Evolutionary conservation across 345 rosid genomes (phyloP), one percentile per base, ranked within the genome.

Genomic region (Sisymbrium irio): DNA sequence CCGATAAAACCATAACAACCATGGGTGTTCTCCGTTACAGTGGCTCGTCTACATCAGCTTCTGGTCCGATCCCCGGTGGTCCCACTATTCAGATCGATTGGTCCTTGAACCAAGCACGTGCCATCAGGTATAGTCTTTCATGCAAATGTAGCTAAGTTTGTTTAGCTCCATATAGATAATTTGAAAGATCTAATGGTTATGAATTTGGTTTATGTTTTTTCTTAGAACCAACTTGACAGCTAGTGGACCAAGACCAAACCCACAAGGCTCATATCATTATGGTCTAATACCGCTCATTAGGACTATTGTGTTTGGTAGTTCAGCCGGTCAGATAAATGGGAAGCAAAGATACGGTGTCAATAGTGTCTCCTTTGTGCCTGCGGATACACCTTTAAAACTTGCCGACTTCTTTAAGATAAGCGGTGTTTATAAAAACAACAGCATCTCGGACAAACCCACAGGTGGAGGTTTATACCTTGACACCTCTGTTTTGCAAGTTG

Each of bases 241-340:
- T 17, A 95, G 99, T 77, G 99, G 99, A 61, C 99, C 99, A 47
- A 87, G 99, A 79, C 99, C 99, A 25, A 95, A 95, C 78, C 99
- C 99, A 2, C 99, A 95, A 75, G 99, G 99, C 9, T 92, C 99
- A 13, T 95, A 95, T 86, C 99, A 95, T 82, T 92, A 92, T 78
- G 99, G 99, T 33, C 51, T 92, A 77, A 85, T 95, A 77, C 91
- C 88, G 57, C 83, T 87, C 27, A 77, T 85, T 7, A 81, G 80
- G 46, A 85, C 96, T 35, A 71, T 88, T 54, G 81, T 77, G 35
- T 87, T 95, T 0, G 82, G 74, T 61, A 92, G 84, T 77, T 87
- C 97, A 70, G 93, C 91, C 35, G 87, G 89, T 5, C 35, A 84
- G 58, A 82, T 92, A 44, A 85, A 87, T 49, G 82, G 89, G 8